A percentile compares a stretch with the other conserved stretches of the same genome.
phyloP scores from a whole-genome alignment of 345 rosid species.

The Hirschfeldia incana region DNA sequence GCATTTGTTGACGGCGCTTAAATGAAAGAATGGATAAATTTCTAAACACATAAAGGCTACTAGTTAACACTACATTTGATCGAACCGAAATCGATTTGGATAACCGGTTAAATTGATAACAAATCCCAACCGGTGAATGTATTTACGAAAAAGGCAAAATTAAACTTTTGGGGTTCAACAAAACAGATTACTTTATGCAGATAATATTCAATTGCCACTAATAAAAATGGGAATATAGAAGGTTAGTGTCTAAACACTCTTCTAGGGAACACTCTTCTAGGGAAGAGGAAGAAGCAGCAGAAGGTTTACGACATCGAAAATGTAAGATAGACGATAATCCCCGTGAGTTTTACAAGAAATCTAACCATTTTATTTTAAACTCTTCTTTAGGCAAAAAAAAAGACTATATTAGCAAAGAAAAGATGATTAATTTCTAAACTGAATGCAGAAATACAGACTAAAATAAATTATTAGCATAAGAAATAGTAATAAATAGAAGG shows the following conservation, averaged over 20 bases:
- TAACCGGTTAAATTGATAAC: not conserved
- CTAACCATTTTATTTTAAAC: not conserved
- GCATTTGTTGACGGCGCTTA: not conserved
- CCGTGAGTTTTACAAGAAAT: slow-evolving; percentile 19
- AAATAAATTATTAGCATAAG: not conserved
- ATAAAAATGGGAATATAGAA: slow-evolving; percentile 21
- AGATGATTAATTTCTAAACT: not conserved
- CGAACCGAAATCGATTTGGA: not conserved
- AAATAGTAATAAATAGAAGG: not conserved
- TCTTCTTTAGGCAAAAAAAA: not conserved
- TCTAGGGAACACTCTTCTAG: slow-evolving; percentile 16
- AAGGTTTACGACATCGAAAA: slow-evolving; percentile 31
- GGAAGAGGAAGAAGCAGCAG: slow-evolving; percentile 25
- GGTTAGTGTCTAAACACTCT: slow-evolving; percentile 21
- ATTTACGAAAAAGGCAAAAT: not conserved
- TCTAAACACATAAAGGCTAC: not conserved
- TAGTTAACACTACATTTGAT: not conserved
- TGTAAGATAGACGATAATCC: slow-evolving; percentile 34
- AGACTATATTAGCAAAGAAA: no score
- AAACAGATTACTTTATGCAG: not conserved
- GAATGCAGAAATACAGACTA: not conserved
- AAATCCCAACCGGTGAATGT: not conserved
- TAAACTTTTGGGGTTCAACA: not conserved
- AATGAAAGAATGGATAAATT: not conserved
- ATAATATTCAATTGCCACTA: slow-evolving; percentile 20